Conservation (phyloP, 1,284 basidiomycete genomes). For the Fomitiporia mediterranea region DNA sequence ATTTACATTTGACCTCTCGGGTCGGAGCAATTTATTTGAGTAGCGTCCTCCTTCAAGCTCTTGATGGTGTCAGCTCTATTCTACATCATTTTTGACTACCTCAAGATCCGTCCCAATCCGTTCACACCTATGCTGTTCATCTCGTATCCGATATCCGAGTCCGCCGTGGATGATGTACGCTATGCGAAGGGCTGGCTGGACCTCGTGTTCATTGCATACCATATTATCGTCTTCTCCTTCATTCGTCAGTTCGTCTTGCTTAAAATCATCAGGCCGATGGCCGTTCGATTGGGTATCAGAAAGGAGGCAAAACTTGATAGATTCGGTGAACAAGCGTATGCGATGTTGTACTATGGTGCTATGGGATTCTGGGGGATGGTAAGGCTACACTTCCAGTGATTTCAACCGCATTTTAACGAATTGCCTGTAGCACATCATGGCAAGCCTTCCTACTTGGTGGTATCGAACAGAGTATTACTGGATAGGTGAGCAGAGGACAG, state of each 20-base stretch:
- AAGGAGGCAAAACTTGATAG: slow-evolving; percentile 68
- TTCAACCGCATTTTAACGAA: neutral
- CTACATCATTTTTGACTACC: slow-evolving; percentile 67
- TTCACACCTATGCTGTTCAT: slow-evolving; percentile 75
- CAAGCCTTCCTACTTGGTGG: slow-evolving; percentile 84
- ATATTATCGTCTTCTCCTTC: slow-evolving; percentile 91
- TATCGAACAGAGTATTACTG: slow-evolving; percentile 82
- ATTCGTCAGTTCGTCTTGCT: slow-evolving; percentile 77
- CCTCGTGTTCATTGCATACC: slow-evolving; percentile 78
- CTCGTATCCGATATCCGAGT: slow-evolving; percentile 60
- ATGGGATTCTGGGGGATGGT: slow-evolving; percentile 78
- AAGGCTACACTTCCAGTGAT: slow-evolving; percentile 30
- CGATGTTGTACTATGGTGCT: slow-evolving; percentile 72
- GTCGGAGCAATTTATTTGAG: neutral
- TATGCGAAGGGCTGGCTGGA: slow-evolving; percentile 82
- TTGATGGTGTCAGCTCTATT: slow-evolving; percentile 69
- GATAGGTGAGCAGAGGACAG: slow-evolving; percentile 51
- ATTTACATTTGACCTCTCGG: no score
- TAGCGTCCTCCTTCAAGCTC: slow-evolving; percentile 70
- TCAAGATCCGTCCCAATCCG: slow-evolving; percentile 64
- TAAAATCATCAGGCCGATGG: slow-evolving; percentile 69
- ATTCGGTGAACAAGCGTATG: slow-evolving; percentile 91
- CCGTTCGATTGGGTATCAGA: slow-evolving; percentile 64
- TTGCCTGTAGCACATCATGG: slow-evolving; percentile 72
- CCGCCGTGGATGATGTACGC: slow-evolving; percentile 48